phyloP scores from a whole-genome alignment of 345 rosid species.

The Populus pruinosa region DNA sequence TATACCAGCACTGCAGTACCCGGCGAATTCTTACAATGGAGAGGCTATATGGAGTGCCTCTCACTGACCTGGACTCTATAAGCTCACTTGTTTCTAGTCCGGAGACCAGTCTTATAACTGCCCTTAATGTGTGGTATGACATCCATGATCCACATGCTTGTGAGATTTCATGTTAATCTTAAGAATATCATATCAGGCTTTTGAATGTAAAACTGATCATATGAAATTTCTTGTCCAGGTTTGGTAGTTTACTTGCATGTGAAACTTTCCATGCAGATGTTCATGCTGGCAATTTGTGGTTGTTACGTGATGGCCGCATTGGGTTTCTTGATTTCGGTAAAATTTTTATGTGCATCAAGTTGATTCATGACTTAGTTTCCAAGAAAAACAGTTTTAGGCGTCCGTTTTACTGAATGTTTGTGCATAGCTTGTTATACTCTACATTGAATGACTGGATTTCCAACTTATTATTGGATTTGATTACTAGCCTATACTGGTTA shows the following conservation, averaged over 20 bases:
- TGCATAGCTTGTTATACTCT: not conserved
- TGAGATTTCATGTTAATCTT: not conserved
- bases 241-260: constrained; percentile 95
- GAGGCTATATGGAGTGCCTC: constrained; percentile 97
- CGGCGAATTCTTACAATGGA: constrained; percentile 85
- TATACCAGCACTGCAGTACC: constrained; percentile 82
- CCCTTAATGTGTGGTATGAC: constrained; percentile 89
- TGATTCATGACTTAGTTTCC: not conserved
- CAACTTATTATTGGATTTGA: not conserved
- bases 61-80: constrained; percentile 89
- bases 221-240: constrained; percentile 45
- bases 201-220: not conserved
- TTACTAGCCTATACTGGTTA: not conserved
- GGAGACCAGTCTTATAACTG: constrained; percentile 84
- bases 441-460: not conserved
- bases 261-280: constrained; percentile 98
- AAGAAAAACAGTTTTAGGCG: not conserved
- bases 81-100: constrained; percentile 86
- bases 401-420: not conserved
- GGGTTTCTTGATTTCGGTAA: constrained; percentile 98
- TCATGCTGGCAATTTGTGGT: constrained; percentile 95
- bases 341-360: not conserved
- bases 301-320: constrained; percentile 90
- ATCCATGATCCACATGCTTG: constrained; percentile 9
- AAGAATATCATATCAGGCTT: constrained; percentile 1